These are phyloP conservation scores for Pleurotus cornucopiae DNA, from an alignment of 768 basidiomycete genomes.

Conservation along the genomic window DNA sequence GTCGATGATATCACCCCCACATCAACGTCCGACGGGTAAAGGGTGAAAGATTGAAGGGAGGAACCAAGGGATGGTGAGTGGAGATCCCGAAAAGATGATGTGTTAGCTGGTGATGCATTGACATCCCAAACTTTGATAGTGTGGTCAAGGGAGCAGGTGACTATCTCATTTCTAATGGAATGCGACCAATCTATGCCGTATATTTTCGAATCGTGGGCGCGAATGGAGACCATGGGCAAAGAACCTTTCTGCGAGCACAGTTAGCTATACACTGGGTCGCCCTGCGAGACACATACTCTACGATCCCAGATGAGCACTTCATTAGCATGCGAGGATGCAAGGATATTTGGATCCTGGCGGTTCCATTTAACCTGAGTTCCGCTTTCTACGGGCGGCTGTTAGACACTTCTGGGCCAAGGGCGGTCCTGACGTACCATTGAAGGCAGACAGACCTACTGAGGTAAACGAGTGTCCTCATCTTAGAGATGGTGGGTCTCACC, in stretches of 20 bases:
- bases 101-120: constrained; percentile 20
- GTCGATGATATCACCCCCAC: not conserved
- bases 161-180: constrained; percentile 64
- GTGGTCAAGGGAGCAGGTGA: constrained; percentile 94
- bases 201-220: constrained; percentile 86
- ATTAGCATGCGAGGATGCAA: constrained; percentile 87
- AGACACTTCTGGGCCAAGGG: not conserved
- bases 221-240: constrained; percentile 67
- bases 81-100: constrained; percentile 2
- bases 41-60: not conserved
- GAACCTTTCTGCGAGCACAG: constrained; percentile 70
- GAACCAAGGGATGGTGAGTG: not conserved
- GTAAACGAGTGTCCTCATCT: not conserved
- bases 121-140: constrained; percentile 87
- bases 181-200: constrained; percentile 98
- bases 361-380: constrained; percentile 99
- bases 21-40: not conserved
- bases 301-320: constrained; percentile 94
- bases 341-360: constrained; percentile 74
- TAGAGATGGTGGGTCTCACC: constrained; percentile 52
- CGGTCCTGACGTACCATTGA: constrained; percentile 29
- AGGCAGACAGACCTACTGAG: constrained; percentile 35
- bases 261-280: no score
- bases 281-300: constrained; percentile 42
- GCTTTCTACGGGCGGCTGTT: constrained; percentile 46